phyloP scores from a whole-genome alignment of 306 rosid species.

The Fragaria vesca region DNA sequence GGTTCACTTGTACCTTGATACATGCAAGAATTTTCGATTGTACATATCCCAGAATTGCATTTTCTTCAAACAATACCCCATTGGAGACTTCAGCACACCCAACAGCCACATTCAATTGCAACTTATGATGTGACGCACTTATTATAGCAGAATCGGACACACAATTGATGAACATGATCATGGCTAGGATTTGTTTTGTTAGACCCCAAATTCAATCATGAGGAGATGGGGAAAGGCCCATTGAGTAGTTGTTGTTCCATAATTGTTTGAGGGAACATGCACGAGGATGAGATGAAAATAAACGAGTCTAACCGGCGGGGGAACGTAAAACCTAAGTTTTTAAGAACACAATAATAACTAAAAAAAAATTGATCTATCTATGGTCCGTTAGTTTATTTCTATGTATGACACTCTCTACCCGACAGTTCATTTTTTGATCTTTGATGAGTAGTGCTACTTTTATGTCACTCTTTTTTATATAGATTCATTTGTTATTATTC shows the following conservation, averaged over 20 bases:
- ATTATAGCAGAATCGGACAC: not conserved
- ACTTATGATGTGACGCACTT: conserved; percentile 3
- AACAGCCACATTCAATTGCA: not conserved
- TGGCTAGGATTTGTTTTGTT: not conserved
- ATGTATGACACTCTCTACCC: too few species aligned
- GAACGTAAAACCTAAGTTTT: not conserved
- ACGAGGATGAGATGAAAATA: not conserved
- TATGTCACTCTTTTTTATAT: too few species aligned
- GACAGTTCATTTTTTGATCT: too few species aligned
- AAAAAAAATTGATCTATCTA: too few species aligned
- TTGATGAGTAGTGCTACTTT: too few species aligned
- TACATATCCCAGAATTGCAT: not conserved
- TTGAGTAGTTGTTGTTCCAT: not conserved
- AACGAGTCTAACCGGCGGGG: not conserved
- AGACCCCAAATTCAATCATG: conserved; percentile 1
- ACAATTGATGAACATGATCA: not conserved
- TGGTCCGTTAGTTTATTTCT: too few species aligned
- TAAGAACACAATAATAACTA: not conserved
- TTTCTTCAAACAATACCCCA: not conserved
- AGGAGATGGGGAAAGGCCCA: not conserved
- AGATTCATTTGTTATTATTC: too few species aligned
- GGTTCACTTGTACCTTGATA: too few species aligned
- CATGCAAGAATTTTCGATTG: too few species aligned
- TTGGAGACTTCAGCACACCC: not conserved
- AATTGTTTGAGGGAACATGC: not conserved